phyloP scores from a whole-genome alignment of 306 rosid genomes.

The Begonia masoniana region DNA sequence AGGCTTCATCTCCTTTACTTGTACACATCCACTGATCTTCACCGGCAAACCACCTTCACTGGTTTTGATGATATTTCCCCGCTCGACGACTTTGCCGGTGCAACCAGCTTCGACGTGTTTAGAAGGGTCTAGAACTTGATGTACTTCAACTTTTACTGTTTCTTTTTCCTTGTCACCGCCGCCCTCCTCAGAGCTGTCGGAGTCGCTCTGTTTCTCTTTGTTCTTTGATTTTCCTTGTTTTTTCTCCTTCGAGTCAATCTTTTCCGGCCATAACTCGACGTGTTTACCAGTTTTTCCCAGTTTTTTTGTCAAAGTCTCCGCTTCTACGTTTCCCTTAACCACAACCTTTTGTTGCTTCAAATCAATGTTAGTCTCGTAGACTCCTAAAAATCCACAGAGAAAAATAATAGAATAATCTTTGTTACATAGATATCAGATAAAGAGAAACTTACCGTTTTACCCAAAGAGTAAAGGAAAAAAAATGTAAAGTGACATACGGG shows the following conservation, averaged over 20 bases:
- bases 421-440: background rate
- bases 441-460: background rate
- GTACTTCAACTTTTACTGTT: conserved; percentile 16
- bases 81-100: conserved; percentile 7
- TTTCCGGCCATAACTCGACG: conserved; percentile 70
- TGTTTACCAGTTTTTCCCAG: conserved; percentile 38
- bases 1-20: conserved; percentile 19
- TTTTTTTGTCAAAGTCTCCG: conserved; percentile 40
- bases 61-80: conserved; percentile 1
- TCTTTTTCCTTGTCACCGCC: conserved; percentile 26
- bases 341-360: conserved; percentile 46
- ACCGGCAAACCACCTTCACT: conserved; percentile 15
- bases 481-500: background rate
- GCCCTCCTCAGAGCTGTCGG: conserved; percentile 27
- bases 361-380: conserved; percentile 42
- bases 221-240: conserved; percentile 18
- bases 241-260: conserved; percentile 22
- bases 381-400: conserved; percentile 30
- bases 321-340: conserved; percentile 42
- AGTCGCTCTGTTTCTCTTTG: conserved; percentile 26
- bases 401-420: background rate
- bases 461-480: background rate
- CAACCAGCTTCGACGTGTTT: conserved; percentile 13
- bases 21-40: conserved; percentile 6
- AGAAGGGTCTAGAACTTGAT: conserved; percentile 19